phyloP scores from a whole-genome alignment of 2,329 filamentous ascomycete species.

The Fusarium pseudograminearum region DNA sequence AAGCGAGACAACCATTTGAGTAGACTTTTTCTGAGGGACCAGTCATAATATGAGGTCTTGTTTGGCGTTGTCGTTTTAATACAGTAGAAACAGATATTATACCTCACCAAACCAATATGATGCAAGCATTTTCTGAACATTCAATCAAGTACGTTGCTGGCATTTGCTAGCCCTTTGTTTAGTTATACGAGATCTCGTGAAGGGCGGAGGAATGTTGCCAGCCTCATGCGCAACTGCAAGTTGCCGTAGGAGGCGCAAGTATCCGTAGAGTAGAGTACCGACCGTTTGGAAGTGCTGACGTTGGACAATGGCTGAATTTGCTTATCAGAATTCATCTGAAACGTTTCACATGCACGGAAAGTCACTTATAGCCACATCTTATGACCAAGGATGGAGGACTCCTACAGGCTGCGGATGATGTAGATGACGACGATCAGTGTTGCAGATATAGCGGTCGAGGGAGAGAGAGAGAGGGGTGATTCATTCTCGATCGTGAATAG shows the following conservation, averaged over 20 bases:
- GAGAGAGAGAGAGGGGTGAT: not conserved
- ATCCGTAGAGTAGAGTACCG: not conserved
- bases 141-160: not conserved
- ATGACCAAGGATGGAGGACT: constrained; percentile 2
- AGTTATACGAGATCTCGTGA: not conserved
- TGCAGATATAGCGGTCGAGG: not conserved
- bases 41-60: constrained; percentile 15
- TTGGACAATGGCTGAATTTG: constrained; percentile 7
- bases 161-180: no score
- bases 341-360: constrained; percentile 33
- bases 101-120: constrained; percentile 26
- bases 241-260: constrained; percentile 11
- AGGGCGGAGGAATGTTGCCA: not conserved
- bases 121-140: constrained; percentile 11
- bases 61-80: constrained; percentile 41
- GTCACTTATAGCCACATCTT: constrained; percentile 15
- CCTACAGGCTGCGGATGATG: not conserved
- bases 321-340: constrained; percentile 16
- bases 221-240: constrained; percentile 3
- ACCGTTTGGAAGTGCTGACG: constrained; percentile 21
- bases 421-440: not conserved
- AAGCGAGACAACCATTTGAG: constrained; percentile 15
- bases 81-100: constrained; percentile 31
- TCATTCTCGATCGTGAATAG: not conserved
- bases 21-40: constrained; percentile 24